Evolutionary conservation across 805 yeast species (phyloP).

Genomic region (Nakazawaea ernobii): DNA sequence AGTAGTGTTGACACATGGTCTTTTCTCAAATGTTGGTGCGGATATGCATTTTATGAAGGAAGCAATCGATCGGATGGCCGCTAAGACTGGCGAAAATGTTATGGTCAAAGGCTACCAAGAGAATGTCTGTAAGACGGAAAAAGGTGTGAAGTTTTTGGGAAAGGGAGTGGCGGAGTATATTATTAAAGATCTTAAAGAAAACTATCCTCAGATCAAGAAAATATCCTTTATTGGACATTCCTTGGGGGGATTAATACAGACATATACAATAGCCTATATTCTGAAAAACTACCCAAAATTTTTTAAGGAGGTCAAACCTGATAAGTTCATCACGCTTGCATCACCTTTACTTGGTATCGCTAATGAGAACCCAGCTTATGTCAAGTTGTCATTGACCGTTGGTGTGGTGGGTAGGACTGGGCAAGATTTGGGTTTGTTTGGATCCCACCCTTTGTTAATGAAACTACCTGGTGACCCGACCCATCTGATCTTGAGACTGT

Average conservation of each 20-base stretch:
- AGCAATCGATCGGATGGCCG: constrained; percentile 48
- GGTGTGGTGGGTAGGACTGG: constrained; percentile 95
- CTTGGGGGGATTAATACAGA: constrained; percentile 86
- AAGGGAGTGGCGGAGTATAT: constrained; percentile 72
- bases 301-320: constrained; percentile 60
- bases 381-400: constrained; percentile 75
- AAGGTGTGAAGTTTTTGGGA: constrained; percentile 84
- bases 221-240: constrained; percentile 93
- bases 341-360: constrained; percentile 86
- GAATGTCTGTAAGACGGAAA: constrained; percentile 82
- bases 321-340: constrained; percentile 78
- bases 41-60: constrained; percentile 89
- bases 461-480: constrained; percentile 75
- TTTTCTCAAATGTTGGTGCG: constrained; percentile 84
- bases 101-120: constrained; percentile 79
- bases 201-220: constrained; percentile 43
- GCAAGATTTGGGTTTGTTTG: constrained; percentile 70
- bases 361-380: constrained; percentile 81
- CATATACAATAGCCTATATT: constrained; percentile 84
- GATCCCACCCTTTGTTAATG: constrained; percentile 60
- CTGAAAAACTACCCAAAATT: constrained; percentile 63
- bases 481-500: constrained; percentile 52
- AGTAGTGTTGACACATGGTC: constrained; percentile 85
- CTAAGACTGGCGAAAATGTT: constrained; percentile 51
- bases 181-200: constrained; percentile 44